Percentiles rank a stretch among this genome's conserved stretches.
Evolutionary conservation across 2,329 filamentous ascomycete species (phyloP).

Genomic region (Alternaria postmessia): DNA sequence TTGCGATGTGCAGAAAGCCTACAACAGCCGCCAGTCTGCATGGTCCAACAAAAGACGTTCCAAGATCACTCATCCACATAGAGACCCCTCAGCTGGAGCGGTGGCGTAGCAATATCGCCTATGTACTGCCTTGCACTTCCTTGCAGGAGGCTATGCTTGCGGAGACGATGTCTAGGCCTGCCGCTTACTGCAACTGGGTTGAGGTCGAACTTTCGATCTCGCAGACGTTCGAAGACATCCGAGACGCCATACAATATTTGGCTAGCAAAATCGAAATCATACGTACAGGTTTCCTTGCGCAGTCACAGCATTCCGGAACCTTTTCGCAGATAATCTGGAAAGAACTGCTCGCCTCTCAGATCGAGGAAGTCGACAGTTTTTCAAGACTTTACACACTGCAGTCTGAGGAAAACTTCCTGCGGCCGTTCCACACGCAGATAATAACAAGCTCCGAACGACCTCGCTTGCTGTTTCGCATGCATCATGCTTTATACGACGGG

Average conservation of each 20-base stretch:
- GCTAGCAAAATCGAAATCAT: slow-evolving; percentile 68
- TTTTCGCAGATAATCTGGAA: slow-evolving; percentile 73
- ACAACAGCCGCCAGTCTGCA: neutral
- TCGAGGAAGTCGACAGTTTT: slow-evolving; percentile 54
- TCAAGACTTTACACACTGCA: slow-evolving; percentile 52
- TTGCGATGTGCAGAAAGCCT: slow-evolving; percentile 27
- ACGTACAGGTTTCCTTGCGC: slow-evolving; percentile 73
- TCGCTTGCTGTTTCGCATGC: slow-evolving; percentile 64
- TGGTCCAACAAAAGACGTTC: neutral
- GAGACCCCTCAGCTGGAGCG: slow-evolving; percentile 23
- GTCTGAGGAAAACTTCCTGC: slow-evolving; percentile 56
- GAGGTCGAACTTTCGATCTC: slow-evolving; percentile 64
- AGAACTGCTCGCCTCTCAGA: slow-evolving; percentile 53
- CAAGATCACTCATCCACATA: neutral
- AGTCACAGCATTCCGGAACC: slow-evolving; percentile 51
- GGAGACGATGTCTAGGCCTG: slow-evolving; percentile 69
- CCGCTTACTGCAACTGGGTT: slow-evolving; percentile 80
- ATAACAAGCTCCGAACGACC: slow-evolving; percentile 18
- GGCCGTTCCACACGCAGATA: slow-evolving; percentile 71
- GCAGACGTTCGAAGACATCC: slow-evolving; percentile 51
- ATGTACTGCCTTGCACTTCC: slow-evolving; percentile 69
- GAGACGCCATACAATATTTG: slow-evolving; percentile 36
- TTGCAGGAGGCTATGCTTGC: slow-evolving; percentile 82
- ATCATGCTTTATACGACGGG: slow-evolving; percentile 91
- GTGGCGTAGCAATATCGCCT: slow-evolving; percentile 26